Evolutionary conservation across 2,329 filamentous ascomycete species (phyloP), one percentile per base, ranked within the genome.

Genomic region (Trichoderma guizhouense): DNA sequence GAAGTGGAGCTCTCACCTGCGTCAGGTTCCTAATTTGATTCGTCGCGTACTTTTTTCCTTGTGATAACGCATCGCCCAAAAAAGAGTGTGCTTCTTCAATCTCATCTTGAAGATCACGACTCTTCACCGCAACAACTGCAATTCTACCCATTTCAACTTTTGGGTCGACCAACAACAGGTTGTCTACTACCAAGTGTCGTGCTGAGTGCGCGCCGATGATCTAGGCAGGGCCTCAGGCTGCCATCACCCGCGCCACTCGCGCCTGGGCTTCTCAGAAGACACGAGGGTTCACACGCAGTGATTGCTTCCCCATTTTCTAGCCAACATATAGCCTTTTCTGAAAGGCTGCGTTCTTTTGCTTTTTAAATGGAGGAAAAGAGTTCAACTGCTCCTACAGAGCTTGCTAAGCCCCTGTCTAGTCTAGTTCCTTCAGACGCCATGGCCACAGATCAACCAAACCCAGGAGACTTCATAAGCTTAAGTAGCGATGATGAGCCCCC

Each of bases 391-490:
- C 21, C 47, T 24, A 21, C 18, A 32, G 30, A 34, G 57, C 18
- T 58, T 32, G 26, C 18, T 12, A 8, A 58, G 65, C 53, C 65
- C 34, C 65, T 43, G 65, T 18, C 43, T 36, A 26, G 28, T 55
- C 60, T 43, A 43, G 55, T n/a, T 28, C 51, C 30, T 39, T 21
- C 58, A 12, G 30, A 51, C 47, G 36, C 34, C 51, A 72, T 69
- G 70, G 30, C 64, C 34, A 21, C 43, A 24, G 55, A 39, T 55
- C 63, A 68, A 43, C 55, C 64, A 68, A 69, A 72, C 28, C 58
- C 71, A 57, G 71, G 58, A 28, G 71, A 72, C 36, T 63, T 72
- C 64, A 70, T 72, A 47, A 72, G 71, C 26, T 24, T 72, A 15
- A 72, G 71, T 32, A 72, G 70, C 55, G 70, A 72, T 2, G 70